Evolutionary conservation across 1,284 basidiomycete genomes (phyloP).

Genomic region (Fomitopsis palustris): DNA sequence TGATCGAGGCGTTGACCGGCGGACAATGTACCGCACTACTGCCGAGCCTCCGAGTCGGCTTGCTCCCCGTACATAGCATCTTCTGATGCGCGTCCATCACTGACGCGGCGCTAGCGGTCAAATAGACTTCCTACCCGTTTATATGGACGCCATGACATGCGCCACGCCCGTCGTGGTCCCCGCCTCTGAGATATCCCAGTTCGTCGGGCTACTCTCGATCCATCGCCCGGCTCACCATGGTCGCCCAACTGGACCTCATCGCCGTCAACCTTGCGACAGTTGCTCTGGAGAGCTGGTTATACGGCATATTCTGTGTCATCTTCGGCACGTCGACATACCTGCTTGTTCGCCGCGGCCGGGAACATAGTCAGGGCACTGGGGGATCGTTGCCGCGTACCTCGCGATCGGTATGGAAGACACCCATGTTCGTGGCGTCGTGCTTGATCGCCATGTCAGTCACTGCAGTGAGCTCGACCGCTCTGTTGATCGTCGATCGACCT

Average conservation of each 20-base stretch:
- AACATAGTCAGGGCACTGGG: not conserved
- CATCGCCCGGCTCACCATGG: not conserved
- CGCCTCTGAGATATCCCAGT: not conserved
- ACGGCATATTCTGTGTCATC: conserved; percentile 3
- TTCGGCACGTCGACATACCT: conserved; percentile 4
- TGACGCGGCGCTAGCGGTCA: not conserved
- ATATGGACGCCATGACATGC: not conserved
- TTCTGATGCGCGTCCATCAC: too few species aligned
- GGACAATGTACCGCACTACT: too few species aligned
- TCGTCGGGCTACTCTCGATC: not conserved
- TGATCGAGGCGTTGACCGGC: too few species aligned
- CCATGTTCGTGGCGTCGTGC: conserved; percentile 3
- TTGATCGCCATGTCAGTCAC: not conserved
- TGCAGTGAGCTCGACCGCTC: not conserved
- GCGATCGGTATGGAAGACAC: not conserved
- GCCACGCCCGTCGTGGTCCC: not conserved
- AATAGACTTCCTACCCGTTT: not conserved
- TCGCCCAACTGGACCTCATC: not conserved
- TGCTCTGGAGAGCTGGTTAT: conserved; percentile 2
- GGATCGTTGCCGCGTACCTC: too few species aligned
- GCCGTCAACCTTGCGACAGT: conserved; percentile 4
- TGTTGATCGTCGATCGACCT: not conserved
- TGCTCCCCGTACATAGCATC: too few species aligned
- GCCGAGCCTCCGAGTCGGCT: too few species aligned
- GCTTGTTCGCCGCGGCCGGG: not conserved